Base-by-base conservation (phyloP, 305 asterid genomes). In the Fraxinus latifolia region DNA sequence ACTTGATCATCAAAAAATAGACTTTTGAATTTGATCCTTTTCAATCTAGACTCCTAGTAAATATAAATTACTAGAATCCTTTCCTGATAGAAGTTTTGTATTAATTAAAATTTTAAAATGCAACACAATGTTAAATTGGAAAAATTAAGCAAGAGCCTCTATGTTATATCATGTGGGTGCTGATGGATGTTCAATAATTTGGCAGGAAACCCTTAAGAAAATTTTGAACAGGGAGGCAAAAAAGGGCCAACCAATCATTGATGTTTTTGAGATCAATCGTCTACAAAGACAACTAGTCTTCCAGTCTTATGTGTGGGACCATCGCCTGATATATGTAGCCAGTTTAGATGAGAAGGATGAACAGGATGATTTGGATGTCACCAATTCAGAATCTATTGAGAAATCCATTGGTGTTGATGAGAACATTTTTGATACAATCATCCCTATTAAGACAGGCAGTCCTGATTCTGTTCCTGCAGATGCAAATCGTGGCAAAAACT, bases 231-330 rank as follows among this genome's bases (percentile, higher is more conserved):
- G 85, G 87, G 97, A 96, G 77, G 88, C 77, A 15, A 89, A 80
- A 77, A 89, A 82, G 31, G 97, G 93, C 75, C 95, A 90, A 82
- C 95, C 95, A 9, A 74, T 67, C 55, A 84, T 93, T 79, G 99
- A 96, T 87, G 89, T 93, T 83, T 90, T 96, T 55, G 98, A 96
- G 86, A 90, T 96, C 84, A 94, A 93, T 91, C 91, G 88, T 67
- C 89, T 94, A 82, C 91, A 93, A 39, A 90, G 96, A 75, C 97
- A 96, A 80, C 85, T 94, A 65, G 78, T 94, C 42, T 86, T 94
- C 83, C 98, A 93, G 89, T 94, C 97, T 39, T 96, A 90, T 80
- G 84, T 92, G 87, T 96, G 99, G 99, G 99, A 96, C 87, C 95
- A 85, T 77, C 95, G 94, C 39, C 92, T 96, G 86, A 87, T 91